phyloP scores from a whole-genome alignment of 768 basidiomycete species.

The Mycena amicta region DNA sequence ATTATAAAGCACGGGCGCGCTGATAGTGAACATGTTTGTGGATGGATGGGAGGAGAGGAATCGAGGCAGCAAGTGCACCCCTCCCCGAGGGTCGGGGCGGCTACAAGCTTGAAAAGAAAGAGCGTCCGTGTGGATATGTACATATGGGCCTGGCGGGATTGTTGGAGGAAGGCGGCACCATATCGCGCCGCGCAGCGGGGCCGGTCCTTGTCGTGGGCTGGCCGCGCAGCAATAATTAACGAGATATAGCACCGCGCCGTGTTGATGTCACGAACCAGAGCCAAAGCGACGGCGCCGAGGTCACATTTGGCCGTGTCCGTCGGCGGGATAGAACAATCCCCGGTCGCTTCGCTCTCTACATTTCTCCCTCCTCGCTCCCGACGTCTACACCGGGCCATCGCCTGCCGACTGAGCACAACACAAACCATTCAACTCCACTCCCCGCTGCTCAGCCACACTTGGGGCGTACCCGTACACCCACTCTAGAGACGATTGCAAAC shows the following conservation, averaged over 20 bases:
- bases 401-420: slow-evolving; percentile 19
- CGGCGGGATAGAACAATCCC: slow-evolving; percentile 10
- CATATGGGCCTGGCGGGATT: slow-evolving; percentile 11
- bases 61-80: slow-evolving; percentile 17
- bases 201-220: not conserved
- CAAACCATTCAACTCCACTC: slow-evolving; percentile 46
- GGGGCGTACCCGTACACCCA: slow-evolving; percentile 44
- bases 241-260: slow-evolving; percentile 7
- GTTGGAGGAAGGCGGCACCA: slow-evolving; percentile 7
- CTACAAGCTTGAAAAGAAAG: slow-evolving; percentile 18
- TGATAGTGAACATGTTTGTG: not conserved
- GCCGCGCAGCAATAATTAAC: slow-evolving; percentile 15
- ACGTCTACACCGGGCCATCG: slow-evolving; percentile 12
- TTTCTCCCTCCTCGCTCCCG: slow-evolving; percentile 14
- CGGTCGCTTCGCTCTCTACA: slow-evolving; percentile 12
- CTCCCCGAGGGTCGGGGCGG: not conserved
- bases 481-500: slow-evolving; percentile 29
- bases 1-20: slow-evolving; percentile 1
- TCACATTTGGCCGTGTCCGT: not conserved
- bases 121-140: slow-evolving; percentile 21
- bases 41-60: slow-evolving; percentile 7
- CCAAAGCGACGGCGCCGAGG: slow-evolving; percentile 8
- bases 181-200: slow-evolving; percentile 17
- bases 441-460: slow-evolving; percentile 48
- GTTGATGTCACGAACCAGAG: slow-evolving; percentile 8